A percentile compares a stretch with the other conserved stretches of the same genome.
Conservation (phyloP, 202 grass and related monocot species). For the Hordeum pubiflorum region DNA sequence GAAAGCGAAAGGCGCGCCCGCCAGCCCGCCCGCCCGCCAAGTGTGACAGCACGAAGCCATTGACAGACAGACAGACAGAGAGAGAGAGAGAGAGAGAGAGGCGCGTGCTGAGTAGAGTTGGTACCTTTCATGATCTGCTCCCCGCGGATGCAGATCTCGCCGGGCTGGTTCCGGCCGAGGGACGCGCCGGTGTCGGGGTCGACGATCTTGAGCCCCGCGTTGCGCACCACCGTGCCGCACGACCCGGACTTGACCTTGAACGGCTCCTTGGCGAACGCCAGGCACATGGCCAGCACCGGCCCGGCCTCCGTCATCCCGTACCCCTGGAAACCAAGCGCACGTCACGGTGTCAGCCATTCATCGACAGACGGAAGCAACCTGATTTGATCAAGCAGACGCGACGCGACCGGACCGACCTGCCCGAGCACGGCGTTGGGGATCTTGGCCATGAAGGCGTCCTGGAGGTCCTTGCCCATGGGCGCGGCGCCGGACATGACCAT, state of each 20-base stretch:
- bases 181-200: constrained; percentile 68
- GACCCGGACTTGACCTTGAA: constrained; percentile 72
- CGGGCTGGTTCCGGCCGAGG: constrained; percentile 61
- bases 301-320: constrained; percentile 95
- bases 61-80: too few species aligned
- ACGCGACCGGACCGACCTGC: constrained; percentile 29
- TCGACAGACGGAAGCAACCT: too few species aligned
- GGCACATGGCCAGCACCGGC: constrained; percentile 79
- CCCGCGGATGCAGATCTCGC: constrained; percentile 89
- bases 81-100: too few species aligned
- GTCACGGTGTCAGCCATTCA: neutral
- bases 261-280: constrained; percentile 87
- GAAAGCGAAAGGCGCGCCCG: neutral
- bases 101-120: too few species aligned
- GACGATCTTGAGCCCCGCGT: constrained; percentile 71
- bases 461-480: constrained; percentile 83
- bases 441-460: constrained; percentile 82
- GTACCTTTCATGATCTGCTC: constrained; percentile 95
- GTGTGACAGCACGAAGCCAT: neutral
- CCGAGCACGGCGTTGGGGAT: constrained; percentile 83
- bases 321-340: constrained; percentile 9
- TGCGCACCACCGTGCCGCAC: constrained; percentile 86
- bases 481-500: constrained; percentile 92
- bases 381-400: too few species aligned
- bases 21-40: neutral